Evolutionary conservation across 2,329 filamentous ascomycete species (phyloP), one percentile per base, ranked within the genome.

Genomic region (Penicillium sp.): DNA sequence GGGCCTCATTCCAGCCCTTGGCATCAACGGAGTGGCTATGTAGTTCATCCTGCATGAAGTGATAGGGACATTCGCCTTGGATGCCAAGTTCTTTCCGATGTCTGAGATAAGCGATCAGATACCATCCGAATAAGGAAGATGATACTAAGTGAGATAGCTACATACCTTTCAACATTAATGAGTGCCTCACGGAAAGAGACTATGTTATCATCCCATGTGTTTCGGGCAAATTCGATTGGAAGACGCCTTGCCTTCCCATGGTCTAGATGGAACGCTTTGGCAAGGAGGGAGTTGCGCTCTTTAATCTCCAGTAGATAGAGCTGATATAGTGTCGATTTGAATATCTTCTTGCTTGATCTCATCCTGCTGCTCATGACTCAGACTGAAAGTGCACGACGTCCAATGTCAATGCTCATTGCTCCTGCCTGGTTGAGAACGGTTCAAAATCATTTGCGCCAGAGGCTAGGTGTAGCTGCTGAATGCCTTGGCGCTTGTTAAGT

Each of bases 171-270:
- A 39, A 63, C 47, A 4, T 59, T 57, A 22, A 63, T 60, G 15
- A 64, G 55, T 13, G 56, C 47, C 54, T 63, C 56, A 5, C 57
- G 52, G 17, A 21, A 60, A 10, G 55, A 51, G 5, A 62, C 47
- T 22, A 63, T 57, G 12, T 62, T 57, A 51, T 59, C 57, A 41
- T 61, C 57, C 57, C 56, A 61, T 2, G 56, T 61, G 55, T 59
- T 50, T 4, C 61, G 54, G 1, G 53, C 52, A 47, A 24, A 24
- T 46, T 61, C 55, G 6, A 64, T 38, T 0, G 53, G 35, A 40
- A 58, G 48, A 26, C 58, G 56, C 29, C 56, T 56, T 40, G 56
- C 59, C 32, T 59, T 61, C 17, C 59, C 52, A 51, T 62, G 49
- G 33, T 58, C 45, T 32, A 59, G 26, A 53, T 60, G 38, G 48